Percentiles rank a stretch among this genome's conserved stretches.
Conservation (phyloP, 2,329 filamentous ascomycete species). For the Elsinoe fawcettii region DNA sequence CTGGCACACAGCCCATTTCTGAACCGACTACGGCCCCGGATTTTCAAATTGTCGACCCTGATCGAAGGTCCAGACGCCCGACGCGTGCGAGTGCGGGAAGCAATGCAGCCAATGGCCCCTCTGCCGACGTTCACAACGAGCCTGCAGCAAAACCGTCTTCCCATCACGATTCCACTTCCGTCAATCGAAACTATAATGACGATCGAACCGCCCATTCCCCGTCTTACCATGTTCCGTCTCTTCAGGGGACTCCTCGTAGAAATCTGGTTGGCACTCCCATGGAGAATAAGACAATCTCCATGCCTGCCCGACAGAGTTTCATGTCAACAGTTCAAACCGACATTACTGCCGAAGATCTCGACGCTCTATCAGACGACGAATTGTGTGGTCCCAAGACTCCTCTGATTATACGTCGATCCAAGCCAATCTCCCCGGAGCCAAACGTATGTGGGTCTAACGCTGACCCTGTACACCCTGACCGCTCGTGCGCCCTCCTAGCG, state of each 20-base stretch:
- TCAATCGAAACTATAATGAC: background rate
- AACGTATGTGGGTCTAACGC: background rate
- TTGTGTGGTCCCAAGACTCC: conserved; percentile 20
- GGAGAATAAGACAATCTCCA: conserved; percentile 9
- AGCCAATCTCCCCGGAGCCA: background rate
- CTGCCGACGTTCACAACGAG: background rate
- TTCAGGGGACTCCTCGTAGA: conserved; percentile 7
- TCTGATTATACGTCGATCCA: conserved; percentile 2
- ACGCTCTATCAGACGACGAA: conserved; percentile 18
- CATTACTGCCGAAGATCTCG: background rate
- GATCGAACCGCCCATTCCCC: background rate
- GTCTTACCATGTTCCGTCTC: background rate
- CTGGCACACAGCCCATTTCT: background rate
- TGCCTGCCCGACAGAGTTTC: background rate
- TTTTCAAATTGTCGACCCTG: background rate
- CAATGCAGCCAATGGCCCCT: background rate
- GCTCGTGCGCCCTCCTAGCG: background rate
- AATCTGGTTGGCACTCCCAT: conserved; percentile 2
- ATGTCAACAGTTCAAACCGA: background rate
- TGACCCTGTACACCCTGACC: background rate
- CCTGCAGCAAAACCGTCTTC: conserved; percentile 8
- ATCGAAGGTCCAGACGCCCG: background rate
- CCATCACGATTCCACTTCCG: background rate
- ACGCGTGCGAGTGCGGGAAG: background rate
- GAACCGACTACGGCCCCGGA: background rate